A percentile compares a stretch with the other conserved stretches of the same genome.
phyloP scores from a whole-genome alignment of 495 filamentous ascomycete species.

The Lophiotrema nucula region DNA sequence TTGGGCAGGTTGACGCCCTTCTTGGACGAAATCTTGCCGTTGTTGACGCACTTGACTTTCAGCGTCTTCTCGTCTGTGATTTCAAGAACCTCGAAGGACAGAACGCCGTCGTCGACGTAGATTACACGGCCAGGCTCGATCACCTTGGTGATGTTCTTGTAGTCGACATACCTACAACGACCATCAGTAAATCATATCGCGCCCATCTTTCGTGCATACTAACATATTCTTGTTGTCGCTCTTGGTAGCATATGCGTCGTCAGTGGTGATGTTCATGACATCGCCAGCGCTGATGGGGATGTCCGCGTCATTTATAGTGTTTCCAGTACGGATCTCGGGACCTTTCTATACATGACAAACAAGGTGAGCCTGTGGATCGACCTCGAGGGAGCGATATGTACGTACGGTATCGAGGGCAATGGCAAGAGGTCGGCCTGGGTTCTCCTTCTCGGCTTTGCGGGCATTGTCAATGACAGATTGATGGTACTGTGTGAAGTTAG shows the following conservation, averaged over 20 bases:
- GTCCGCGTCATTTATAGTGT: slow-evolving; percentile 80
- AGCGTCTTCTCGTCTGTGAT: slow-evolving; percentile 87
- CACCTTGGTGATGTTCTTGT: slow-evolving; percentile 99
- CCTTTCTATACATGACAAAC: slow-evolving; percentile 79
- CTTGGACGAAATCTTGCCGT: slow-evolving; percentile 94
- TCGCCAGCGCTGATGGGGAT: slow-evolving; percentile 79
- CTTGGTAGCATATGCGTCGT: slow-evolving; percentile 84
- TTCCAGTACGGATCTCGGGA: slow-evolving; percentile 95
- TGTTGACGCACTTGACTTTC: slow-evolving; percentile 81
- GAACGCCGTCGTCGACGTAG: slow-evolving; percentile 97
- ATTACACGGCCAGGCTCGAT: slow-evolving; percentile 90
- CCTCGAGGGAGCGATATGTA: slow-evolving; percentile 11
- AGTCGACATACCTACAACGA: slow-evolving; percentile 82
- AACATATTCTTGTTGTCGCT: slow-evolving; percentile 93
- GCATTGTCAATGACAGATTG: slow-evolving; percentile 96
- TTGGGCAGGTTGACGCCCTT: slow-evolving; percentile 99
- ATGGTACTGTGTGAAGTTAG: slow-evolving; percentile 60
- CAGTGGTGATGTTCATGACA: slow-evolving; percentile 92
- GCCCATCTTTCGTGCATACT: no score
- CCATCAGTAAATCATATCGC: not conserved
- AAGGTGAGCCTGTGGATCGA: no score
- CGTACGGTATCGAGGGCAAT: slow-evolving; percentile 91
- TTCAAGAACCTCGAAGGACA: slow-evolving; percentile 89
- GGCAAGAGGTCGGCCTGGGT: slow-evolving; percentile 82
- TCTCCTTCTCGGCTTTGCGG: slow-evolving; percentile 71